phyloP scores from a whole-genome alignment of 2,329 filamentous ascomycete species.

The Beauveria sp. region DNA sequence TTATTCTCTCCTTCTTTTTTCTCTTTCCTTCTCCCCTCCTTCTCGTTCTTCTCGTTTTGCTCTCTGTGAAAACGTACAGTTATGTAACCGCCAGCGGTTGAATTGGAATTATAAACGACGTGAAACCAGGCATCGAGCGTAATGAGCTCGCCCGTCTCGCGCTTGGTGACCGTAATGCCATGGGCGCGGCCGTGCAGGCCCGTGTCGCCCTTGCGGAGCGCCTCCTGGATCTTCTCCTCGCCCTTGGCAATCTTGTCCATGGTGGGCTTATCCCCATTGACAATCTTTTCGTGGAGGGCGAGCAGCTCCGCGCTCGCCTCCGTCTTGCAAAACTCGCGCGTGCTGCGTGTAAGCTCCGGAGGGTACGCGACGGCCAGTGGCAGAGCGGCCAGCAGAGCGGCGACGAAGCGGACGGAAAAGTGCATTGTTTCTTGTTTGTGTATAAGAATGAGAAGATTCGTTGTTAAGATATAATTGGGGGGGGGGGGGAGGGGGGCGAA shows the following conservation, averaged over 20 bases:
- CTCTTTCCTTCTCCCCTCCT: too few relatives aligned
- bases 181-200: not conserved
- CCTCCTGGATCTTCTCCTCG: not conserved
- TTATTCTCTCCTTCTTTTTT: too few relatives aligned
- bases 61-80: constrained; percentile 20
- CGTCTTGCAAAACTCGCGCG: not conserved
- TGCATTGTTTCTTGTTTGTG: not conserved
- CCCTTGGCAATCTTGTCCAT: constrained; percentile 8
- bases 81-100: constrained; percentile 25
- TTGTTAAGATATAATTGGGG: too few relatives aligned
- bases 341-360: not conserved
- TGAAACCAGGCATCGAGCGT: constrained; percentile 29
- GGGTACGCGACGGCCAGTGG: constrained; percentile 3
- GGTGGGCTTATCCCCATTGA: not conserved
- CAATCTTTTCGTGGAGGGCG: not conserved
- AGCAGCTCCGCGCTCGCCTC: not conserved
- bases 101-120: constrained; percentile 35
- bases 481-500: too few relatives aligned
- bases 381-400: not conserved
- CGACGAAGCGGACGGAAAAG: not conserved
- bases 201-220: not conserved
- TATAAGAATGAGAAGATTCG: not conserved
- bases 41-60: not conserved
- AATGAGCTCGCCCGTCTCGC: constrained; percentile 14
- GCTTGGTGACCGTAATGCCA: not conserved